Base-by-base conservation (phyloP, 176 grass and related monocot genomes). In the Oryza longistaminata region DNA sequence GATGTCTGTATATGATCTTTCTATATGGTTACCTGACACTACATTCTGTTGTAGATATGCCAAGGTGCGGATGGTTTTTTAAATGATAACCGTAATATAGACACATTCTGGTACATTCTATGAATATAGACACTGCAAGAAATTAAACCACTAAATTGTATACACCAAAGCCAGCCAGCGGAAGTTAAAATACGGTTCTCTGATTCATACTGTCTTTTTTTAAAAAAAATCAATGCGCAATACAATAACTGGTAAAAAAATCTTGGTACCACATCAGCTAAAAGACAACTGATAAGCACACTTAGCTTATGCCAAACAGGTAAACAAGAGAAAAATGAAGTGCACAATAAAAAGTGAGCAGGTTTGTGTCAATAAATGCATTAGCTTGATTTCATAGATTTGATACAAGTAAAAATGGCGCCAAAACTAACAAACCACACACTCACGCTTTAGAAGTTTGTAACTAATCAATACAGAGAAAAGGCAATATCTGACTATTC, bases 401-500 rank as follows among this genome's bases (percentile, higher is more conserved):
- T 19, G 66, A 34, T 17, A 77, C 34, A 34, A 76, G 66, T 65
- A 61, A 86, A 86, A 39, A 65, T 19, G 50, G 15, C 33, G 31
- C 45, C 43, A 73, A 71, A 86, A 82, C 27, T 26, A 17, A 37
- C 39, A 22, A 64, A 39, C 58, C 4, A 8, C 25, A 34, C 9
- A 76, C 25, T 37, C 29, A 60, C 49, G 42, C 60, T 70, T 66
- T 46, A 75, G 34, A 48, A 17, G 43, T 77, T 76, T 43, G 68
- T 19, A 85, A 12, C 73, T 19, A 75, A 50, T 45, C 10, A 69
- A 67, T 6, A 14, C 15, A 3, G 3, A 12, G 19, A 82, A 66
- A 68, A 68, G 39, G 27, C 60, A 83, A 82, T 74, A 19, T 81
- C 53, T 75, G 76, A 66, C 81, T 88, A 87, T 80, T 85, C 40